Base-by-base conservation (phyloP, 2,329 filamentous ascomycete species). In the Coniochaeta ligniaria region DNA sequence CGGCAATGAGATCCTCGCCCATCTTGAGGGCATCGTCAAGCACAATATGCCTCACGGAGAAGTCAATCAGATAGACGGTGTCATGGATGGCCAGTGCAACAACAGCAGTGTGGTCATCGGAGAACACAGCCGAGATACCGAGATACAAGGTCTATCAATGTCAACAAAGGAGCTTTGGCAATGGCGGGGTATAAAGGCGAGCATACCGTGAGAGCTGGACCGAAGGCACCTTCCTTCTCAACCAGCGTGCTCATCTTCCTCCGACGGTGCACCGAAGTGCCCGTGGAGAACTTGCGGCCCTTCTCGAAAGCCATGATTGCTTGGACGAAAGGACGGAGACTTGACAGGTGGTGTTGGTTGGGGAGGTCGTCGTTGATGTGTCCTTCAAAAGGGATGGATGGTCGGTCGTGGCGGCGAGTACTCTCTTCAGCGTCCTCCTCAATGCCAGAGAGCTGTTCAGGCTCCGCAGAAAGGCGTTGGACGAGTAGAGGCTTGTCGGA, bases 61-160 rank as follows among this genome's bases (percentile, higher is more conserved):
- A 92, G 70, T 93, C 89, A 52, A 91, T 78, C 24, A 89, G 83
- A 69, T 93, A 93, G 4, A 87, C 87, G 6, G 85, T 84, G 69
- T 93, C 89, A 64, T 91, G 89, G 63, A 89, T 82, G 4, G 88
- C 88, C 57, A 92, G 76, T 16, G 87, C 86, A 26, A 91, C 78
- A 6, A 83, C 80, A 12, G 85, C 78, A 1, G 79, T 79, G 58
- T 77, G 75, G 61, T 82, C 76, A 35, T 82, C 76, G 1, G 76
- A 72, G 56, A 80, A 75, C 56, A 81, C 75, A 45, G 83, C 82
- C 3, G 87, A 85, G 36, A 89, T 82, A 60, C 87, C 87, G 47
- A 85, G 72, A 65, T 82, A 90, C 56, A 89, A 77, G 6, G 80
- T 80, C 83, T 85, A 57, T 2, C 31, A 26, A 38, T 1, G 31